Evolutionary conservation across 108 stramenopile genomes (phyloP).

Genomic region (Skeletonema costatum): DNA sequence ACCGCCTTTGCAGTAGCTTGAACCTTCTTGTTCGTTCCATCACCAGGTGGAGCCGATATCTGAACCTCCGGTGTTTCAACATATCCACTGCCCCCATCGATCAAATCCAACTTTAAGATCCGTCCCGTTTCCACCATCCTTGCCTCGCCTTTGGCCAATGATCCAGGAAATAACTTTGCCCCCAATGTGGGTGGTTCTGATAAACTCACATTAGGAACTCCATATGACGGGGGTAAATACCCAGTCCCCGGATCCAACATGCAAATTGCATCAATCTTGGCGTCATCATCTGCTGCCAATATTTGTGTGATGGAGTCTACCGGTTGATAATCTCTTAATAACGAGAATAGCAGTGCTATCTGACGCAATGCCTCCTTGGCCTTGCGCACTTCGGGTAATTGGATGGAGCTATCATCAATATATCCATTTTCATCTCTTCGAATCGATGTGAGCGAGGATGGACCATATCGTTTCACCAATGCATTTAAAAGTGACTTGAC

Average conservation of each 20-base stretch:
- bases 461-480: slow-evolving; percentile 54
- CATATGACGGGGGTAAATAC: slow-evolving; percentile 71
- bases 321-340: slow-evolving; percentile 75
- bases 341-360: slow-evolving; percentile 79
- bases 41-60: slow-evolving; percentile 40
- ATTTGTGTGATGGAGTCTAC: slow-evolving; percentile 67
- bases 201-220: slow-evolving; percentile 60
- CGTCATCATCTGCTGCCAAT: slow-evolving; percentile 79
- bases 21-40: slow-evolving; percentile 4
- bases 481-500: slow-evolving; percentile 6
- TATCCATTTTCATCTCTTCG: slow-evolving; percentile 38
- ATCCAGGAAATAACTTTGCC: slow-evolving; percentile 27
- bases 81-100: slow-evolving; percentile 73
- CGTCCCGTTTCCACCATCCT: slow-evolving; percentile 63
- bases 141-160: slow-evolving; percentile 65
- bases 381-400: slow-evolving; percentile 40
- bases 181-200: slow-evolving; percentile 56
- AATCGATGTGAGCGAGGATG: slow-evolving; percentile 26
- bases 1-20: slow-evolving; percentile 68
- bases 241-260: slow-evolving; percentile 66
- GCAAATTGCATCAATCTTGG: slow-evolving; percentile 54
- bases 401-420: not conserved
- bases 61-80: slow-evolving; percentile 61
- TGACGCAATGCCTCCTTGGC: slow-evolving; percentile 79
- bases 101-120: slow-evolving; percentile 68